These are phyloP conservation scores for Aspergillus hancockii DNA, from an alignment of 495 filamentous ascomycete species.

Conservation along the genomic window DNA sequence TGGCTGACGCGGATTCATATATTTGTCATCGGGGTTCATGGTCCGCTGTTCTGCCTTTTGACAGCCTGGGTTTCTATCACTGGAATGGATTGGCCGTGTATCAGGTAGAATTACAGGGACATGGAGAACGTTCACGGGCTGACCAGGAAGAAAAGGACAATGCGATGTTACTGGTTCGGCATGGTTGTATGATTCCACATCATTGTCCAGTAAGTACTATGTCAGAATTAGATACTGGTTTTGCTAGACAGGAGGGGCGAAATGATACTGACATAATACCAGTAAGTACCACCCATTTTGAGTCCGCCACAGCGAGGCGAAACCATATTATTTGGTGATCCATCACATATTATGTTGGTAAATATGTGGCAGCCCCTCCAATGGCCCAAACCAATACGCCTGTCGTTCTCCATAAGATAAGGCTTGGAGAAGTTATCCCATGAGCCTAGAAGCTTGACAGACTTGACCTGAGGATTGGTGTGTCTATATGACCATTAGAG, in stretches of 20 bases:
- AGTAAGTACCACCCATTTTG: slow-evolving; percentile 91
- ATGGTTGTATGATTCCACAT: slow-evolving; percentile 71
- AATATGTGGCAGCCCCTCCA: slow-evolving; percentile 88
- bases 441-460: slow-evolving; percentile 81
- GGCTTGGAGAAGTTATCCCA: slow-evolving; percentile 86
- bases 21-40: slow-evolving; percentile 77
- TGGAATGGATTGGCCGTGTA: slow-evolving; percentile 36
- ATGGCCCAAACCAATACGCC: slow-evolving; percentile 64
- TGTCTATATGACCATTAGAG: slow-evolving; percentile 45
- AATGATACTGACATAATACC: slow-evolving; percentile 75
- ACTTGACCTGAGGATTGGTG: slow-evolving; percentile 64
- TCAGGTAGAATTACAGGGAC: slow-evolving; percentile 69
- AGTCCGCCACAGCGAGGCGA: slow-evolving; percentile 72
- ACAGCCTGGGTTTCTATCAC: slow-evolving; percentile 39
- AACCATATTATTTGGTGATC: slow-evolving; percentile 52
- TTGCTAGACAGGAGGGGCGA: background rate
- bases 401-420: slow-evolving; percentile 79
- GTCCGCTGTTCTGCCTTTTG: slow-evolving; percentile 59
- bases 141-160: slow-evolving; percentile 87
- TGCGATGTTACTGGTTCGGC: slow-evolving; percentile 67
- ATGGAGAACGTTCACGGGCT: slow-evolving; percentile 77
- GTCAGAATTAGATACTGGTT: slow-evolving; percentile 18
- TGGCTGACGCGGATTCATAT: slow-evolving; percentile 65
- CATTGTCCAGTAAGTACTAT: slow-evolving; percentile 78
- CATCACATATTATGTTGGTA: slow-evolving; percentile 81